A percentile compares a stretch with the other conserved stretches of the same genome.
These are phyloP conservation scores for Urochloa ruziziensis DNA, from an alignment of 176 grass and related monocot genomes.

Conservation along the genomic window DNA sequence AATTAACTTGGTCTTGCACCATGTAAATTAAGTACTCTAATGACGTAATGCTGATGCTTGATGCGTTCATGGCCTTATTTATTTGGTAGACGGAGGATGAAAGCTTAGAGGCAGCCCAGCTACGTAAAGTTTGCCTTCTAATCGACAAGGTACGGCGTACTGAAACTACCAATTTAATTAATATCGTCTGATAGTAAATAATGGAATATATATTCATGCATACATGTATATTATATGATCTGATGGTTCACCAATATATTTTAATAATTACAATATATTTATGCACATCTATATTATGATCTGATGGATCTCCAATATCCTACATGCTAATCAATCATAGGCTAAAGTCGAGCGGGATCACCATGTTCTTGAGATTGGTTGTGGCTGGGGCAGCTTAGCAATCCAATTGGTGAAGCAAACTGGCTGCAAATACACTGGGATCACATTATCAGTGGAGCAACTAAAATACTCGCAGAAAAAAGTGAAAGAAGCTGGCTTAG, in stretches of 20 bases:
- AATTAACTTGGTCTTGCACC: not conserved
- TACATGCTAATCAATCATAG: slow-evolving; percentile 24
- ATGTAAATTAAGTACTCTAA: not conserved
- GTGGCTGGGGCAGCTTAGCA: slow-evolving; percentile 81
- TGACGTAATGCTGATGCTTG: not conserved
- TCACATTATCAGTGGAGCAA: slow-evolving; percentile 85
- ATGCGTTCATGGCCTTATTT: not conserved
- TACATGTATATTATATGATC: not conserved
- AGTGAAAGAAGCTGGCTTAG: slow-evolving; percentile 74
- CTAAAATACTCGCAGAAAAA: slow-evolving; percentile 55
- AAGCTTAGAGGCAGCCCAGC: slow-evolving; percentile 72
- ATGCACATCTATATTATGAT: not conserved
- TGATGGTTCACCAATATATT: not conserved
- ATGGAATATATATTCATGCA: not conserved
- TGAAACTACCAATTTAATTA: not conserved
- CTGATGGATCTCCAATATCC: not conserved
- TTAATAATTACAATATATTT: not conserved
- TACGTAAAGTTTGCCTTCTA: slow-evolving; percentile 68
- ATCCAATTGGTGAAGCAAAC: slow-evolving; percentile 75
- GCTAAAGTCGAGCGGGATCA: slow-evolving; percentile 71
- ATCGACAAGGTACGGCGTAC: slow-evolving; percentile 66
- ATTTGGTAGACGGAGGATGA: slow-evolving; percentile 63
- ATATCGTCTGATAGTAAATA: not conserved
- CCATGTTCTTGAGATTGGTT: slow-evolving; percentile 90
- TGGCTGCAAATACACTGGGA: slow-evolving; percentile 89